phyloP scores from a whole-genome alignment of 495 filamentous ascomycete species.

The Penicillium goetzii region DNA sequence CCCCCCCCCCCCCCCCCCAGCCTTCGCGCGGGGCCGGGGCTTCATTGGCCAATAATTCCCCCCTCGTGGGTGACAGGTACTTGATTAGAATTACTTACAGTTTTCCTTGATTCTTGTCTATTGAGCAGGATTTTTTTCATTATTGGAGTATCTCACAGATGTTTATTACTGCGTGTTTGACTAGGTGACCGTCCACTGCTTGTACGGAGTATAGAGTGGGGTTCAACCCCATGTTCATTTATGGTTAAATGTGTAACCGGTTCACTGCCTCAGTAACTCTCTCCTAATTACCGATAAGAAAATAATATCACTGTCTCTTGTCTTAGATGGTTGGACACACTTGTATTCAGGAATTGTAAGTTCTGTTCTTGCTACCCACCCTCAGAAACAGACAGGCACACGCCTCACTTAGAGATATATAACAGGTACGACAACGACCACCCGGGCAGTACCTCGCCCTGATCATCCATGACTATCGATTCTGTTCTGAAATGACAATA shows the following conservation, averaged over 20 bases:
- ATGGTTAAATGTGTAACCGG: background rate
- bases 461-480: too few relatives aligned
- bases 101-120: background rate
- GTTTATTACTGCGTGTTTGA: background rate
- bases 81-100: background rate
- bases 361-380: too few relatives aligned
- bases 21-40: slow-evolving; percentile 31
- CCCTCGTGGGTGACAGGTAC: slow-evolving; percentile 1
- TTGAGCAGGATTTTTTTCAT: background rate
- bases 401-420: too few relatives aligned
- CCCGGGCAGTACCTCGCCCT: too few relatives aligned
- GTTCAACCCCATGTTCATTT: background rate
- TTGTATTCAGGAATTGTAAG: too few relatives aligned
- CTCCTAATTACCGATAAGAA: background rate
- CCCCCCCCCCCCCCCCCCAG: slow-evolving; percentile 34
- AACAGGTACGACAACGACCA: too few relatives aligned
- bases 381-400: too few relatives aligned
- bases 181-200: too few relatives aligned
- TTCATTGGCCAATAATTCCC: slow-evolving; percentile 9
- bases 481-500: too few relatives aligned
- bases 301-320: too few relatives aligned
- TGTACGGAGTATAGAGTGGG: background rate
- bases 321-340: too few relatives aligned
- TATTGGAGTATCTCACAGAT: background rate
- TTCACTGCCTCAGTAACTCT: background rate